Base-by-base conservation (phyloP, 495 filamentous ascomycete species). In the Neurospora sp. region DNA sequence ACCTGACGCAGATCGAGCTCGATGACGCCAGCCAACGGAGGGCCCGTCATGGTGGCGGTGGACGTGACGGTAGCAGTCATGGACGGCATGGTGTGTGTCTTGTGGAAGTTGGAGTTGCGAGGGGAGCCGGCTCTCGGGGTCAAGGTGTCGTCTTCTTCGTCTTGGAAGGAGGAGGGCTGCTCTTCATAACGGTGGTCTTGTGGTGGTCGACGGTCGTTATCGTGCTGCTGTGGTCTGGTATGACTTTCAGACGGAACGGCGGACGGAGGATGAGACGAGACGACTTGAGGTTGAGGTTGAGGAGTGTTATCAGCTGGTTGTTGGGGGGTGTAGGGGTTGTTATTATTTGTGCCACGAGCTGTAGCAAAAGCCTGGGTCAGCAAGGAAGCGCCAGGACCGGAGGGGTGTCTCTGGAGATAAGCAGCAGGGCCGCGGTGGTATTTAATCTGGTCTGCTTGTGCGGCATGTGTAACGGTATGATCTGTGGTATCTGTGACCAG, bases 351-450 rank as follows among this genome's bases (percentile, higher is more conserved):
- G 76, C 85, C 85, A 78, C 85, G 85, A 75, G 85, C 85, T 80
- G 83, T 84, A 77, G 85, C 85, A 74, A 86, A 81, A 79, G 84
- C 85, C 79, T 86, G 83, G 71, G 84, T 83, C 75, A 86, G 83
- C 75, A 86, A 75, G 70, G 85, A 86, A 72, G 84, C 82, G 70
- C 84, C 85, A 76, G 79, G 81, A 66, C 54, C 54, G 54, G 54
- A 66, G 27, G 27, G 54, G 71, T 78, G 77, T 73, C 84, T 80
- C 72, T 82, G 80, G 73, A 76, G 76, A 73, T 66, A 66, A 18
- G 76, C 78, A 62, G 81, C 73, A 77, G 83, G 83, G 77, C 80
- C 80, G 72, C 84, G 77, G 71, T 82, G 77, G 76, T 84, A 85
- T 81, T 84, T 86, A 83, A 84, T 81, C 72, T 81, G 79, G 75